Evolutionary conservation across 352 stramenopile genomes (phyloP), one percentile per base, ranked within the genome.

Genomic region (Phytophthora lateralis): DNA sequence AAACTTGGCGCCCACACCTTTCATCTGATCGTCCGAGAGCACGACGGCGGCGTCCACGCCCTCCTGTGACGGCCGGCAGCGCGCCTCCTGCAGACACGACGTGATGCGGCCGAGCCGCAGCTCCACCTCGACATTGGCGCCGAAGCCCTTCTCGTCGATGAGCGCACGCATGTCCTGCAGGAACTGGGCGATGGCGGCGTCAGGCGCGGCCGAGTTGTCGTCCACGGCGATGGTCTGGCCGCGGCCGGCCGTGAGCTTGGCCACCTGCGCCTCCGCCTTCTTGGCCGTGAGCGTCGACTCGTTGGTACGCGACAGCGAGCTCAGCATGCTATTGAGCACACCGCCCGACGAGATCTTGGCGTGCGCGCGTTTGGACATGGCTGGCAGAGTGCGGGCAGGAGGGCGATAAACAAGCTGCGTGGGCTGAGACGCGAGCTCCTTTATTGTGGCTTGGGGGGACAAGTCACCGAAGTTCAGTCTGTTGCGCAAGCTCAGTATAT

Each of bases 91-190:
- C 38, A 93, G 63, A 50, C 71, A 83, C 41, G 83, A 93, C 41
- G 82, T 90, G 68, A 95, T 91, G 66, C 78, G 83, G 26, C 87
- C 87, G 49, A 95, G 85, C 10, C 87, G 85, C 61, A 94, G 74
- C 66, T 95, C 87, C 11, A 95, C 81, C 66, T 95, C 87, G 15
- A 95, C 78, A 54, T 86, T 81, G 21, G 85, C 80, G 34, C 82
- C 83, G 54, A 90, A 86, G 7, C 83, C 84, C 52, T 90, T 86
- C 45, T 90, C 82, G 51, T 93, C 87, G 54, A 95, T 93, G 34
- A 67, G 53, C 15, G 69, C 79, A 24, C 83, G 87, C 80, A 94
- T 90, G 37, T 84, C 69, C 62, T 91, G 83, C 38, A 95, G 71
- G 48, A 95, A 95, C 55, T 86, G 71, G 53, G 83, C 85, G 59